Evolutionary conservation across 805 yeast species (phyloP), one percentile per base, ranked within the genome.

Genomic region (Maudiozyma bulderi): DNA sequence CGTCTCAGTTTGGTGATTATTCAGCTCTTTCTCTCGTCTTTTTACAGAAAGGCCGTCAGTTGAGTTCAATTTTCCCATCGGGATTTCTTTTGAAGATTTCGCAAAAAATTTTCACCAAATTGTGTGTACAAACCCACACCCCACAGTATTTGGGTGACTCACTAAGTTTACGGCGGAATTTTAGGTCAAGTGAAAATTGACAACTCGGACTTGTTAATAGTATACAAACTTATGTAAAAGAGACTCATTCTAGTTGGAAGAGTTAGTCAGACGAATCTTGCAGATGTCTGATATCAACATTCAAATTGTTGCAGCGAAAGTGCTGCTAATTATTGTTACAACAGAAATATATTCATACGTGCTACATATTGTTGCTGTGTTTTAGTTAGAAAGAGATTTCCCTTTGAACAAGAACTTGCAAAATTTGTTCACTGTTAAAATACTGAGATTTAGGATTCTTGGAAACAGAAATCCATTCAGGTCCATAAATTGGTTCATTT

Each of bases 401-500:
- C 35, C 8, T n/a, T 8, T 26, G 8, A 30, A 31, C 9, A 9
- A 26, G 44, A 8, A 14, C 26, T 28, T 41, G 14, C 5, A 46
- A 31, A 11, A 46, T 54, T 42, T 78, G 75, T 3, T 50, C 46
- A 0, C 72, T 68, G 15, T 65, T 52, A 50, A 66, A 70, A 38
- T 70, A 75, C 39, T 73, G 69, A 54, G 75, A 77, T 9, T 62
- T 65, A 2, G 79, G 67, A n/a, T 66, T 64, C 56, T 86, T 84
- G 6, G 68, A 58, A 1, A 77, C 62, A 0, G 49, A 44, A 11
- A 75, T 72, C 93, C 95, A 88, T 6, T 65, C 59, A 1, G 65
- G 68, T 0, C 96, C 96, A 51, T 71, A 74, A 31, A 73, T 74
- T 1, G 91, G 86, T 40, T 76, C 80, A 2, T 74, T 77, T 3